phyloP scores from a whole-genome alignment of 2,329 filamentous ascomycete species.

The Boeremia lycopersici region DNA sequence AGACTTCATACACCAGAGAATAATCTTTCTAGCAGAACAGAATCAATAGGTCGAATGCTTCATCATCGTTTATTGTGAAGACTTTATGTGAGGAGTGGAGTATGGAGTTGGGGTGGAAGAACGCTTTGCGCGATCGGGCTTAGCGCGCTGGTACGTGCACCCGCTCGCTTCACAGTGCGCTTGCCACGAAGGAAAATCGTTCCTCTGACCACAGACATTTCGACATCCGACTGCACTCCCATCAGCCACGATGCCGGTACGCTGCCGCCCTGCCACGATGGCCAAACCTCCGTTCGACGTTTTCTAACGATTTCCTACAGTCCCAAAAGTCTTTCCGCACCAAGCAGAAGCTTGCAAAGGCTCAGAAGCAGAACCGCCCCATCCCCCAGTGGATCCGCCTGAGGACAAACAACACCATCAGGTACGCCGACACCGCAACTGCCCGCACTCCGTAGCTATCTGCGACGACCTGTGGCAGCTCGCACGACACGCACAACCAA shows the following conservation, averaged over 20 bases:
- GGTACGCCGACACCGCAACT: constrained; percentile 63
- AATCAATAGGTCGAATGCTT: too few species aligned
- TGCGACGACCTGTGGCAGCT: constrained; percentile 9
- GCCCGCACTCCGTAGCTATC: background rate
- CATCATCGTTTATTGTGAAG: too few species aligned
- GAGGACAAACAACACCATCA: constrained; percentile 98
- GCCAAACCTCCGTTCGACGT: constrained; percentile 12
- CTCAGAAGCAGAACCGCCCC: constrained; percentile 99
- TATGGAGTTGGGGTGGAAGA: too few species aligned
- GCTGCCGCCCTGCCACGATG: constrained; percentile 20
- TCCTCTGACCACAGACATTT: constrained; percentile 19
- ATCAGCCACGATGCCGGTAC: constrained; percentile 50
- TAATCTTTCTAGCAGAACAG: too few species aligned
- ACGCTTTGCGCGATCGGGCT: too few species aligned
- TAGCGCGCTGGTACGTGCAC: too few species aligned
- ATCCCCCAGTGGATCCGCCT: constrained; percentile 99
- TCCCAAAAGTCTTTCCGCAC: constrained; percentile 99
- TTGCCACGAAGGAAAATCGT: constrained; percentile 14
- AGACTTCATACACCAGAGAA: too few species aligned
- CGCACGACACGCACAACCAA: background rate
- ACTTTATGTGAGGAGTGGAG: too few species aligned
- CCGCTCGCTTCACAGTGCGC: background rate
- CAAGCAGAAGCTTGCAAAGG: constrained; percentile 99
- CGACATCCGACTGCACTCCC: constrained; percentile 43
- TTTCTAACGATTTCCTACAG: constrained; percentile 56